Evolutionary conservation across 306 rosid genomes (phyloP).

Genomic region (Mimosa pudica): DNA sequence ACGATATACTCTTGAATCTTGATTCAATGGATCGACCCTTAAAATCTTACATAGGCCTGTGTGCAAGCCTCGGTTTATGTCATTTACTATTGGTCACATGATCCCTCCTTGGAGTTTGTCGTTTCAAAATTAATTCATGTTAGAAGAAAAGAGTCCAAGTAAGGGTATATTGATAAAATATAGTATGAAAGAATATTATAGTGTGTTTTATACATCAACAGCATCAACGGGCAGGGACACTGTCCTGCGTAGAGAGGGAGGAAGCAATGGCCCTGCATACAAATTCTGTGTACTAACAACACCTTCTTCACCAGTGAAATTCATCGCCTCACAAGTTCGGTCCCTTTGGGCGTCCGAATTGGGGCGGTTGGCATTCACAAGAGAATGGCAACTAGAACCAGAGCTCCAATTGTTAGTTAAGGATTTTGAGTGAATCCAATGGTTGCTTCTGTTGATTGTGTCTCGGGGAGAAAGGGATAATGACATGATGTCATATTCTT

Average conservation of each 20-base stretch:
- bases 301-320: constrained; percentile 44
- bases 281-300: constrained; percentile 45
- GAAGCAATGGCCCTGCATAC: constrained; percentile 56
- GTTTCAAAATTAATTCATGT: background rate
- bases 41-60: constrained; percentile 17
- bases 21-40: constrained; percentile 16
- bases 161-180: constrained; percentile 41
- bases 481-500: constrained; percentile 31
- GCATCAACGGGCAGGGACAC: constrained; percentile 92
- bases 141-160: constrained; percentile 37
- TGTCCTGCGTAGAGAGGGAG: constrained; percentile 63
- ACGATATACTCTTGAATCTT: background rate
- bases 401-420: constrained; percentile 22
- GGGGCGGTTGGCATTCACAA: constrained; percentile 51
- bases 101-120: background rate
- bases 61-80: constrained; percentile 30
- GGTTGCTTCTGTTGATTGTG: constrained; percentile 39
- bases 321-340: constrained; percentile 51
- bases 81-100: constrained; percentile 9
- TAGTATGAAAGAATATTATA: constrained; percentile 54
- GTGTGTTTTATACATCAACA: constrained; percentile 56
- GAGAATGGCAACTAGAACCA: constrained; percentile 34
- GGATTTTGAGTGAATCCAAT: constrained; percentile 36
- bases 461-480: constrained; percentile 40
- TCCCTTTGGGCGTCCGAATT: constrained; percentile 50